phyloP scores from a whole-genome alignment of 2,329 filamentous ascomycete species.

The Xylariaceae sp. region DNA sequence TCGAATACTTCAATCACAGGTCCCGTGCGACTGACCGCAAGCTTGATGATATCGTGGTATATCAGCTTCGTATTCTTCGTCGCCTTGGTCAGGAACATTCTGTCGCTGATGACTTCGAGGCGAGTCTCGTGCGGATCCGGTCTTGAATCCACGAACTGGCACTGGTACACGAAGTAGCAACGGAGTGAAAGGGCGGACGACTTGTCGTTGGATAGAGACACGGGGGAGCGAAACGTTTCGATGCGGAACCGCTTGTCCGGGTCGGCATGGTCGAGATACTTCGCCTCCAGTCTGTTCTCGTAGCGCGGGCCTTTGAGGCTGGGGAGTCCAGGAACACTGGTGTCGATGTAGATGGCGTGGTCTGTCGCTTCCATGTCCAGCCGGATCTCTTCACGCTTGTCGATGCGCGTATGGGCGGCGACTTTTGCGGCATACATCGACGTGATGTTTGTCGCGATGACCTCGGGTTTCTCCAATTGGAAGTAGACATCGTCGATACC shows the following conservation, averaged over 20 bases:
- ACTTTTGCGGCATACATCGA: constrained; percentile 97
- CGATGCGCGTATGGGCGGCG: constrained; percentile 84
- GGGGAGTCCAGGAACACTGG: constrained; percentile 80
- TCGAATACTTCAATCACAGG: constrained; percentile 98
- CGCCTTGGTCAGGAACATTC: constrained; percentile 90
- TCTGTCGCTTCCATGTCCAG: constrained; percentile 92
- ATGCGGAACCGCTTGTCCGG: constrained; percentile 77
- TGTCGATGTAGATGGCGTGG: constrained; percentile 98
- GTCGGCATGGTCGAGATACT: constrained; percentile 81
- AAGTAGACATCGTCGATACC: constrained; percentile 99
- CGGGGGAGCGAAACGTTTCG: constrained; percentile 92
- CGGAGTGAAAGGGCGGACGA: constrained; percentile 76
- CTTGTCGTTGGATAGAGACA: constrained; percentile 61
- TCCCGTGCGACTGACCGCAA: constrained; percentile 76
- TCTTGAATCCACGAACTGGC: constrained; percentile 74
- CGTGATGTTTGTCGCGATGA: constrained; percentile 89
- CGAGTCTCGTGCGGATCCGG: constrained; percentile 75
- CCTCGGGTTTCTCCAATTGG: constrained; percentile 77
- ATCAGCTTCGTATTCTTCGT: constrained; percentile 93
- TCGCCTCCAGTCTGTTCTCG: constrained; percentile 87
- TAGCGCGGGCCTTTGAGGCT: constrained; percentile 77
- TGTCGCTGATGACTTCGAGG: constrained; percentile 86
- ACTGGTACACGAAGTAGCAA: constrained; percentile 99
- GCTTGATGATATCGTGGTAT: constrained; percentile 88
- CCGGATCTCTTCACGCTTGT: constrained; percentile 90